phyloP scores from a whole-genome alignment of 495 filamentous ascomycete species.

The Tuber aestivum region DNA sequence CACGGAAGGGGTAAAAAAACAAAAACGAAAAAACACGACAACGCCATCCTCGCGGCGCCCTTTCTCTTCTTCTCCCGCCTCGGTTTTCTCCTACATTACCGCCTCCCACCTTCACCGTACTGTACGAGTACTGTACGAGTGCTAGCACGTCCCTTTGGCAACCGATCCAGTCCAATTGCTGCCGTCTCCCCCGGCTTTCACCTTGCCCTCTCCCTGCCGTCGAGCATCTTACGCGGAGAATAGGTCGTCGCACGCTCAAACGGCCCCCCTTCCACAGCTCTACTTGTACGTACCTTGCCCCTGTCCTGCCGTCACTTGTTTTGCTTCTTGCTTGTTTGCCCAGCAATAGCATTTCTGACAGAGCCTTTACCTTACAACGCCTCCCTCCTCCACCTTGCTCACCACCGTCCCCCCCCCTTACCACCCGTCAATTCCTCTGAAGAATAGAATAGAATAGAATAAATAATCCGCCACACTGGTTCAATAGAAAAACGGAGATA shows the following conservation, averaged over 20 bases:
- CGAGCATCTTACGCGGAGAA: not conserved
- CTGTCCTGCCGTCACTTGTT: not conserved
- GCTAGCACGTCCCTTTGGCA: not conserved
- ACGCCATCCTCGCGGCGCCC: conserved; percentile 2
- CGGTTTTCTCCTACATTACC: not conserved
- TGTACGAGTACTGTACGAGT: too few relatives aligned
- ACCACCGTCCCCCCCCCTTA: not conserved
- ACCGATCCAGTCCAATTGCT: not conserved
- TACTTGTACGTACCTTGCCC: not conserved
- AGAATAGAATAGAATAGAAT: not conserved
- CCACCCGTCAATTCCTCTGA: not conserved
- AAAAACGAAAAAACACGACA: not conserved
- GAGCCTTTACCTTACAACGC: conserved; percentile 2
- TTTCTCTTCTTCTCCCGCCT: not conserved
- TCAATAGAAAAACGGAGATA: not conserved
- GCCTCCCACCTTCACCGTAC: too few relatives aligned
- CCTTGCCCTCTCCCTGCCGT: not conserved
- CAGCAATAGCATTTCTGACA: not conserved
- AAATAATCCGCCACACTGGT: not conserved
- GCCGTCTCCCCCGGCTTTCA: not conserved
- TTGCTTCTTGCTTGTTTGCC: not conserved
- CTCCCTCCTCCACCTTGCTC: not conserved
- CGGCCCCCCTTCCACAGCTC: not conserved
- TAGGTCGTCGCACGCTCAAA: not conserved
- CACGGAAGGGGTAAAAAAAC: not conserved